phyloP scores from a whole-genome alignment of 352 stramenopile species.

The Phytopythium helicoides region DNA sequence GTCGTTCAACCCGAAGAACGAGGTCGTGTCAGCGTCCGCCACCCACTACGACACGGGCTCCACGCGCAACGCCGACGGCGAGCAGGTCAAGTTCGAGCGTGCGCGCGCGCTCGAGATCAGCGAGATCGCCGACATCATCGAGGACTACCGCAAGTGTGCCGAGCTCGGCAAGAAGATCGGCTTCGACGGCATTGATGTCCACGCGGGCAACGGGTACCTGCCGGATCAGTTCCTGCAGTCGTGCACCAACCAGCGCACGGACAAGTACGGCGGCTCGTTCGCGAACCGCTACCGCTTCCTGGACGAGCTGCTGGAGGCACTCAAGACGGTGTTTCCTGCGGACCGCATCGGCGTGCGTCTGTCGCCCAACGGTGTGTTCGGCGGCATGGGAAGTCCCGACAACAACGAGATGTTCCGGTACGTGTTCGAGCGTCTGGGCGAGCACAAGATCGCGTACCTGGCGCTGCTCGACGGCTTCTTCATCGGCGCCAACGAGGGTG shows the following conservation, averaged over 20 bases:
- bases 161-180: no score
- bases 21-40: conserved; percentile 46
- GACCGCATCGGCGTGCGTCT: conserved; percentile 35
- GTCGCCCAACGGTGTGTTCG: conserved; percentile 27
- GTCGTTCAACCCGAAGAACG: no score
- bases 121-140: conserved; percentile 63
- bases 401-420: conserved; percentile 36
- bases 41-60: conserved; percentile 21
- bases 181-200: conserved; percentile 48
- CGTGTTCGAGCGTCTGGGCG: conserved; percentile 29
- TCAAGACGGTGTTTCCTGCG: conserved; percentile 28
- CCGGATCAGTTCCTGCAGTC: conserved; percentile 88
- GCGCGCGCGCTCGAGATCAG: conserved; percentile 64
- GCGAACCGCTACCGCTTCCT: conserved; percentile 81
- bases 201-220: conserved; percentile 89
- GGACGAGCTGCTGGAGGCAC: conserved; percentile 55
- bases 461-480: conserved; percentile 33
- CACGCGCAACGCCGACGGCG: conserved; percentile 23
- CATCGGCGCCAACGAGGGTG: conserved; percentile 25
- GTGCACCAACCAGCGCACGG: conserved; percentile 52
- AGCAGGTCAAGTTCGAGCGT: conserved; percentile 25
- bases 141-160: no score
- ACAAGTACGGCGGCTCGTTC: conserved; percentile 82
- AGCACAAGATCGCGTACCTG: conserved; percentile 33
- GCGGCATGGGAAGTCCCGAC: conserved; percentile 34